Base-by-base conservation (phyloP, 2,329 filamentous ascomycete genomes). In the Ambrosiella cleistominuta region DNA sequence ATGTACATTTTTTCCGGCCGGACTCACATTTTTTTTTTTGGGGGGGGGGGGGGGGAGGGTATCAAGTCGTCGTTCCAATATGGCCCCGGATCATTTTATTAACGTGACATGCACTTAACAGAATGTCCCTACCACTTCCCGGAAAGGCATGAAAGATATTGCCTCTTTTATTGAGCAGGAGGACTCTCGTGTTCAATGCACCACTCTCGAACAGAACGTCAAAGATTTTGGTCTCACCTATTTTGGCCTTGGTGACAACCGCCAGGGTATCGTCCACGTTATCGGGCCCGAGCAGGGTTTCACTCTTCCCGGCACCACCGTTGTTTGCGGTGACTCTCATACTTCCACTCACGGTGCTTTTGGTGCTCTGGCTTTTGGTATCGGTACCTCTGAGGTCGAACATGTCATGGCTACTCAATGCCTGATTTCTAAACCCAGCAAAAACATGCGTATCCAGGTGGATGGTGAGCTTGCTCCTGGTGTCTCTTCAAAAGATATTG, bases 261-360 rank as follows among this genome's bases (percentile, higher is more conserved):
- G 93, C 63, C 93, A 98, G 73, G 93, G 93, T 64, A 98, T 98
- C 66, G 93, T 97, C 60, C 93, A 98, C 73, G 88, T 98, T 66
- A 97, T 98, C 66, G 93, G 93, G 40, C 93, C 93, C 45, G 93
- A 98, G 76, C 93, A 98, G 72, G 93, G 93, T 64, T 98, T 98
- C 76, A 98, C 93, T 59, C 84, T 97, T 42, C 93, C 93, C 47
- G 93, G 88, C 64, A 97, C 93, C 57, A 98, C 93, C 2, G 86
- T 97, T 42, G 93, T 97, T 63, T 97, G 93, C 68, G 93, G 93
- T 70, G 93, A 98, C 78, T 95, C 87, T 67, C 93, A 98, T 70
- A 98, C 93, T 52, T 96, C 91, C 35, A 98, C 93, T 62, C 93
- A 98, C 72, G 93, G 93, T 66, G 93, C 93, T 56, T 98, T 97